Conservation (phyloP, 495 filamentous ascomycete genomes). For the Aspergillus panamensis region DNA sequence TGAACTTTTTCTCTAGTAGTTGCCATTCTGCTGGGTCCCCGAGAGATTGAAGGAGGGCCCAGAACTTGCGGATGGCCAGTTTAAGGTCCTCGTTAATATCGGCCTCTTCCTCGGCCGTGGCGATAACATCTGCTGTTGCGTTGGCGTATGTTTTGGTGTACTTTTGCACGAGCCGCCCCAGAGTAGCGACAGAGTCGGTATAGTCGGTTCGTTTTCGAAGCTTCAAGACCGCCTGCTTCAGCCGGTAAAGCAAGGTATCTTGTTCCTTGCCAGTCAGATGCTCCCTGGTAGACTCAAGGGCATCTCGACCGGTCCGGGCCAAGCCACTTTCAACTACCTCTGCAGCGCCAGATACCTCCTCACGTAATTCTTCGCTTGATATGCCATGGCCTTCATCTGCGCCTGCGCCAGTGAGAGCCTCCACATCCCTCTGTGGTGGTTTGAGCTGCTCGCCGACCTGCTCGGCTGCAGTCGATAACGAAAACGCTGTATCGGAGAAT, state of each 20-base stretch:
- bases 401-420: conserved; percentile 54
- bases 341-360: conserved; percentile 60
- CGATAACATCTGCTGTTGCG: conserved; percentile 59
- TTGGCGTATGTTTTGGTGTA: conserved; percentile 76
- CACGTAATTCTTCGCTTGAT: conserved; percentile 56
- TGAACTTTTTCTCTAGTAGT: conserved; percentile 59
- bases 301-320: conserved; percentile 60
- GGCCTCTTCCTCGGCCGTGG: conserved; percentile 63
- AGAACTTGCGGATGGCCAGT: conserved; percentile 70
- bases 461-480: conserved; percentile 66
- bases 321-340: conserved; percentile 61
- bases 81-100: conserved; percentile 71
- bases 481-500: conserved; percentile 80
- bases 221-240: conserved; percentile 73
- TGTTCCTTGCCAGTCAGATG: conserved; percentile 65
- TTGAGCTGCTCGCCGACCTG: conserved; percentile 68
- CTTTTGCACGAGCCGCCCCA: conserved; percentile 69
- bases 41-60: conserved; percentile 72
- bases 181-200: conserved; percentile 74
- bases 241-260: conserved; percentile 65
- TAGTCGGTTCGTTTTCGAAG: conserved; percentile 77
- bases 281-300: conserved; percentile 61
- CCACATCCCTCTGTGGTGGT: conserved; percentile 59
- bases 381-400: conserved; percentile 51
- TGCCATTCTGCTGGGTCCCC: conserved; percentile 75